These are phyloP conservation scores for Tritrichomonas musculus DNA, from an alignment of 208 protist genomes.

Conservation along the genomic window DNA sequence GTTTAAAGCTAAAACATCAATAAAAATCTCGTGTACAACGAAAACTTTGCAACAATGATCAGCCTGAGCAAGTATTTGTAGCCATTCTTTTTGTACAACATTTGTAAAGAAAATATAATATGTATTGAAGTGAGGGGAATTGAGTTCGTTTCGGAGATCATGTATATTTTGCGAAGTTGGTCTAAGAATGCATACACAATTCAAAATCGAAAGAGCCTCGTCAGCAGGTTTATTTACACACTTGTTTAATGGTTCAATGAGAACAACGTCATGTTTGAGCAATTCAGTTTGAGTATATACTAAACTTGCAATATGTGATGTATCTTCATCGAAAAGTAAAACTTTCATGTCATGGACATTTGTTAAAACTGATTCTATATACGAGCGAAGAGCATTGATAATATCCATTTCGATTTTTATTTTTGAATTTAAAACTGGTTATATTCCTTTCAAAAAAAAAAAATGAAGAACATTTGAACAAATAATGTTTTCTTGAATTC, in stretches of 20 bases:
- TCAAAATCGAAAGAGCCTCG: not conserved
- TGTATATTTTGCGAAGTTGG: constrained; percentile 2
- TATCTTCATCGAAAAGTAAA: constrained; percentile 10
- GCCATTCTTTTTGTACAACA: not conserved
- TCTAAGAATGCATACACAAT: constrained; percentile 1
- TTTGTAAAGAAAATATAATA: constrained; percentile 33
- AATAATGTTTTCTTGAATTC: no score
- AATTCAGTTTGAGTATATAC: constrained; percentile 15
- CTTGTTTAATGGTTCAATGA: not conserved
- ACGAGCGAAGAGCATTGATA: not conserved
- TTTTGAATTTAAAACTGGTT: no score
- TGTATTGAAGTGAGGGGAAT: not conserved
- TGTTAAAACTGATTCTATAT: not conserved
- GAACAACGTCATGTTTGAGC: constrained; percentile 9
- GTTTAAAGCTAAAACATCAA: not conserved
- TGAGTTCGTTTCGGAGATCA: not conserved
- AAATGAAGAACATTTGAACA: no score
- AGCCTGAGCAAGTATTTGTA: not conserved
- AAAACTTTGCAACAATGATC: constrained; percentile 4
- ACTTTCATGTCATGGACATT: not conserved
- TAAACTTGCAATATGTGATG: not conserved
- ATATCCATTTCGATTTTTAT: not conserved
- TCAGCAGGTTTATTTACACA: not conserved
- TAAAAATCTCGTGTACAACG: constrained; percentile 26
- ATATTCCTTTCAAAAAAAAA: no score